Evolutionary conservation across 1,284 basidiomycete species (phyloP).

Genomic region (Marasmius oreades): DNA sequence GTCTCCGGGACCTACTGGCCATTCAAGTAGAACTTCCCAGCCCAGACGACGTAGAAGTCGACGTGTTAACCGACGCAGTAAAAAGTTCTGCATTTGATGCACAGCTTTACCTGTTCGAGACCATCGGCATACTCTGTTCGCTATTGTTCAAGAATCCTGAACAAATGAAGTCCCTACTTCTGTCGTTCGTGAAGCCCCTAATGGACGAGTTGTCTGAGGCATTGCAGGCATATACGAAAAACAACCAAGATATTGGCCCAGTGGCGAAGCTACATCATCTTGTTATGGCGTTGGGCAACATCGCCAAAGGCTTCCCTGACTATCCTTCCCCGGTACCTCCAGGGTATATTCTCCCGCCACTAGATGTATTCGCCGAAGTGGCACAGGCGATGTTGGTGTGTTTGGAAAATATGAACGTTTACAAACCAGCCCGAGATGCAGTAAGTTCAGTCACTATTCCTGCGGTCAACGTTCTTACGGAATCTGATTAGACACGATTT

Average conservation of each 20-base stretch:
- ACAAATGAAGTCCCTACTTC: conserved; percentile 71
- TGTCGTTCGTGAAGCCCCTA: conserved; percentile 81
- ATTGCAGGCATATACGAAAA: conserved; percentile 57
- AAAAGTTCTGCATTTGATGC: conserved; percentile 79
- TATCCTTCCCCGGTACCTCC: conserved; percentile 67
- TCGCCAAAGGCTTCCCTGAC: conserved; percentile 97
- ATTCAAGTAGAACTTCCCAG: conserved; percentile 68
- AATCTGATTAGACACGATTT: conserved; percentile 70
- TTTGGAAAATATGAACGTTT: conserved; percentile 84
- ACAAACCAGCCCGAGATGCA: conserved; percentile 89
- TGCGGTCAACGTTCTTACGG: conserved; percentile 12
- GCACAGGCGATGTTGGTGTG: conserved; percentile 89
- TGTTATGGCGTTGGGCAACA: conserved; percentile 92
- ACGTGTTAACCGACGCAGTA: conserved; percentile 80
- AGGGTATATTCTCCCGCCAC: conserved; percentile 68
- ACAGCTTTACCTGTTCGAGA: conserved; percentile 95
- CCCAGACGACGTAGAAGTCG: conserved; percentile 58
- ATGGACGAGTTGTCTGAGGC: conserved; percentile 74
- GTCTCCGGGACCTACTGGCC: conserved; percentile 69
- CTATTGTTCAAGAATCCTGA: conserved; percentile 66
- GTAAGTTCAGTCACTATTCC: conserved; percentile 45
- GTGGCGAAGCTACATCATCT: conserved; percentile 93
- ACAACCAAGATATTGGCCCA: conserved; percentile 61
- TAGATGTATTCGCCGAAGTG: conserved; percentile 83
- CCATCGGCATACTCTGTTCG: conserved; percentile 83